Conservation (phyloP, 2,329 filamentous ascomycete genomes). For the Lasiodiplodia citricola region DNA sequence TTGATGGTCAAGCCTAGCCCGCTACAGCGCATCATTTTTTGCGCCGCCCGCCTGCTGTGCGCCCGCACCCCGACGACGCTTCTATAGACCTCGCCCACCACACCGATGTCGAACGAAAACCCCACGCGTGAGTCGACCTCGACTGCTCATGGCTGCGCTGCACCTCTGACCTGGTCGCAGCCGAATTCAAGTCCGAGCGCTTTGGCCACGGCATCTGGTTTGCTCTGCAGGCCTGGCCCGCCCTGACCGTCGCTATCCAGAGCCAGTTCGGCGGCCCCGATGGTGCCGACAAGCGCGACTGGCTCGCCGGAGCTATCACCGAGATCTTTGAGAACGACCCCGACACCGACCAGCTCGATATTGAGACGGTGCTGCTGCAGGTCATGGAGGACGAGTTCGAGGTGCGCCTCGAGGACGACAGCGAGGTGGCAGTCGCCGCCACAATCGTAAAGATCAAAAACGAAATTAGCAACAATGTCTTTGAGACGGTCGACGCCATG, state of each 20-base stretch:
- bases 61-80: not conserved
- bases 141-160: conserved; percentile 6
- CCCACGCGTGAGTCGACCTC: conserved; percentile 21
- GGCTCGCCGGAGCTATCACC: conserved; percentile 87
- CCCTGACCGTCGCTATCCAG: conserved; percentile 83
- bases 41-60: not conserved
- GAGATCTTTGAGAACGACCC: conserved; percentile 70
- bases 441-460: conserved; percentile 72
- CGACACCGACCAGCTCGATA: conserved; percentile 74
- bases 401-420: conserved; percentile 89
- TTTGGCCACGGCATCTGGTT: conserved; percentile 88
- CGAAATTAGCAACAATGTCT: conserved; percentile 66
- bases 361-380: conserved; percentile 84
- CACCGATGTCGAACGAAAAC: conserved; percentile 21
- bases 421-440: conserved; percentile 73
- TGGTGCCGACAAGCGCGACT: conserved; percentile 87
- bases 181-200: conserved; percentile 29
- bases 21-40: conserved; percentile 19
- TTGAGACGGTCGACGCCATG: conserved; percentile 68
- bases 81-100: not conserved
- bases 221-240: conserved; percentile 84
- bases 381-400: conserved; percentile 97
- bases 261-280: conserved; percentile 88
- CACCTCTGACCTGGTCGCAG: conserved; percentile 24
- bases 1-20: conserved; percentile 13